These are phyloP conservation scores for Leptomonas seymouri DNA, from an alignment of 208 protist species.

Conservation along the genomic window DNA sequence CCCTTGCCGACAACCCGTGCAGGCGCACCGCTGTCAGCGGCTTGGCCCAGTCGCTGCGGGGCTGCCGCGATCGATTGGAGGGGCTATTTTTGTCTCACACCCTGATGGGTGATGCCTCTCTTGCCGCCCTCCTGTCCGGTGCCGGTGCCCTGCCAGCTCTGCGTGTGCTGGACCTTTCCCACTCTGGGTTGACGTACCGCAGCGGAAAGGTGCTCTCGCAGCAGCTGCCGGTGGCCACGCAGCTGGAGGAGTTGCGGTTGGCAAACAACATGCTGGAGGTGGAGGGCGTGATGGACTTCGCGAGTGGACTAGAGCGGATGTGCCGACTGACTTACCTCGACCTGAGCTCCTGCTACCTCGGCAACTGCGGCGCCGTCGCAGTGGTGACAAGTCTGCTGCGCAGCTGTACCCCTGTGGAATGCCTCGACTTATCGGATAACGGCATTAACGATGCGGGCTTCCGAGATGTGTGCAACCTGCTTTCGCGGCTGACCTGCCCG, in stretches of 20 bases:
- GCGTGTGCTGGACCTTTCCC: constrained; percentile 52
- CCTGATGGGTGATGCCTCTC: constrained; percentile 38
- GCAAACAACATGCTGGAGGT: constrained; percentile 60
- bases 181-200: constrained; percentile 47
- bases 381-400: constrained; percentile 49
- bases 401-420: constrained; percentile 44
- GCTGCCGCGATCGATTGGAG: constrained; percentile 36
- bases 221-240: constrained; percentile 40
- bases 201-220: constrained; percentile 46
- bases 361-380: constrained; percentile 44
- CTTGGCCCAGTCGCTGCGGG: constrained; percentile 30
- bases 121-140: constrained; percentile 26
- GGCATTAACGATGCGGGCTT: constrained; percentile 60
- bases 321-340: constrained; percentile 42
- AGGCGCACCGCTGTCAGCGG: constrained; percentile 33
- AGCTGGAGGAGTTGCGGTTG: constrained; percentile 52
- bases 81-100: constrained; percentile 55
- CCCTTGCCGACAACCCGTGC: constrained; percentile 50
- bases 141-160: constrained; percentile 35
- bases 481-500: constrained; percentile 35
- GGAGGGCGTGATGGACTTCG: constrained; percentile 55
- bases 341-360: constrained; percentile 53
- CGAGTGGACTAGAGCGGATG: constrained; percentile 42
- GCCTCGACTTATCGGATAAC: constrained; percentile 72
- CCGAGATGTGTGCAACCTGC: constrained; percentile 40